Conservation (phyloP, 2,329 filamentous ascomycete genomes). For the Zymoseptoria passerinii region DNA sequence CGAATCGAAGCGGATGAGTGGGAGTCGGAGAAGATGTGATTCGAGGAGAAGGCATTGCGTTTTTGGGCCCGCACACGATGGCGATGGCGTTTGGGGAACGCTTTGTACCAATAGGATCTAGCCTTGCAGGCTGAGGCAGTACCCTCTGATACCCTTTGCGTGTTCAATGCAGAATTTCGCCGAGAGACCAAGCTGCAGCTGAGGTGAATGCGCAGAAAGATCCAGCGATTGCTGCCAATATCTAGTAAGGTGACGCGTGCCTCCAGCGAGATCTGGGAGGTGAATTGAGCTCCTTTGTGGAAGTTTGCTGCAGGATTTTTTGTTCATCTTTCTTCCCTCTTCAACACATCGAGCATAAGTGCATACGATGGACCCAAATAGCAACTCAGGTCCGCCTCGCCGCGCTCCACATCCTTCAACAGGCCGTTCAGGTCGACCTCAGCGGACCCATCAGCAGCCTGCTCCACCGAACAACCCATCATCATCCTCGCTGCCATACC, state of each 20-base stretch:
- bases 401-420: not conserved
- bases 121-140: not conserved
- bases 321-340: not conserved
- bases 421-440: not conserved
- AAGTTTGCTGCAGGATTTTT: not conserved
- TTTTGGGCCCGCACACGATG: not conserved
- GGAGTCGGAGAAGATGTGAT: not conserved
- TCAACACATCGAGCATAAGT: not conserved
- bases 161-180: not conserved
- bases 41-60: not conserved
- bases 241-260: not conserved
- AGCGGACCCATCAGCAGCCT: not conserved
- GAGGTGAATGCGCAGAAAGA: not conserved
- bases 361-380: not conserved
- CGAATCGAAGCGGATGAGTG: constrained; percentile 8
- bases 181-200: not conserved
- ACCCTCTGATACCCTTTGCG: not conserved
- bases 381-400: not conserved
- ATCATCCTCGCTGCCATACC: not conserved
- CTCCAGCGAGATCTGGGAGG: not conserved
- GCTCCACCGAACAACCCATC: not conserved
- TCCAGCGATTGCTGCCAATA: not conserved
- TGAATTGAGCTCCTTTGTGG: too few relatives aligned
- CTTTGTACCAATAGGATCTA: not conserved
- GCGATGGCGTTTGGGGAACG: not conserved